Evolutionary conservation across 352 stramenopile species (phyloP).

Genomic region (Pythium plurisporium): DNA sequence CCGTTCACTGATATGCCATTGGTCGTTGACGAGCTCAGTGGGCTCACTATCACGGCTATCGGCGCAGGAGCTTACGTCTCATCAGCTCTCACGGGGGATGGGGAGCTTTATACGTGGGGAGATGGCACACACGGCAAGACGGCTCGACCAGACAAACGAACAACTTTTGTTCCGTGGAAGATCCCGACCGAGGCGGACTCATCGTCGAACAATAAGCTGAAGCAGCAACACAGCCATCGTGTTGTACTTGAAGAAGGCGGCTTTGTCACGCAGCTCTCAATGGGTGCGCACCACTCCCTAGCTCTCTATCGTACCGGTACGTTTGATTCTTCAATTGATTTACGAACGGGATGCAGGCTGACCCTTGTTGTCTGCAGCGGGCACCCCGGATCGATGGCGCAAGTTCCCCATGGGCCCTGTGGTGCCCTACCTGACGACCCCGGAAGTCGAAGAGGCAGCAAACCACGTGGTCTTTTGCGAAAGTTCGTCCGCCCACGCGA

Average conservation of each 20-base stretch:
- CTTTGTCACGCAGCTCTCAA: constrained; percentile 54
- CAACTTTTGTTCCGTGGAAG: constrained; percentile 63
- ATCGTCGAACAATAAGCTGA: neutral
- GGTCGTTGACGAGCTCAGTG: constrained; percentile 47
- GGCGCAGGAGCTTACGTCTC: constrained; percentile 56
- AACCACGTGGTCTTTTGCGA: constrained; percentile 17
- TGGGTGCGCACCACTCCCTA: constrained; percentile 51
- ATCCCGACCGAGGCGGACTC: constrained; percentile 21
- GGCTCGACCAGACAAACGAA: constrained; percentile 31
- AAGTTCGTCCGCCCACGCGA: constrained; percentile 26
- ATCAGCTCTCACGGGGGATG: constrained; percentile 47
- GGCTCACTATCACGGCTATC: constrained; percentile 23
- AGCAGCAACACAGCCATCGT: constrained; percentile 8
- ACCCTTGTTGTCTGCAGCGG: constrained; percentile 15
- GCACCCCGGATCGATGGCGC: constrained; percentile 54
- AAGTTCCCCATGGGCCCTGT: constrained; percentile 46
- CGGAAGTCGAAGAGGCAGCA: constrained; percentile 8
- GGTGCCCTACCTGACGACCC: constrained; percentile 11
- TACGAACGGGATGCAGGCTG: neutral
- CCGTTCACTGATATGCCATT: constrained; percentile 55
- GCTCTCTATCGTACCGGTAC: constrained; percentile 40
- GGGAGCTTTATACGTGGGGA: constrained; percentile 67
- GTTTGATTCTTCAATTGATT: constrained; percentile 4
- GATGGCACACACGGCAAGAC: constrained; percentile 52
- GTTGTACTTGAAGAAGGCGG: constrained; percentile 8